Evolutionary conservation across 1,284 basidiomycete species (phyloP), one percentile per base, ranked within the genome.

Genomic region (Agroathelia rolfsii): DNA sequence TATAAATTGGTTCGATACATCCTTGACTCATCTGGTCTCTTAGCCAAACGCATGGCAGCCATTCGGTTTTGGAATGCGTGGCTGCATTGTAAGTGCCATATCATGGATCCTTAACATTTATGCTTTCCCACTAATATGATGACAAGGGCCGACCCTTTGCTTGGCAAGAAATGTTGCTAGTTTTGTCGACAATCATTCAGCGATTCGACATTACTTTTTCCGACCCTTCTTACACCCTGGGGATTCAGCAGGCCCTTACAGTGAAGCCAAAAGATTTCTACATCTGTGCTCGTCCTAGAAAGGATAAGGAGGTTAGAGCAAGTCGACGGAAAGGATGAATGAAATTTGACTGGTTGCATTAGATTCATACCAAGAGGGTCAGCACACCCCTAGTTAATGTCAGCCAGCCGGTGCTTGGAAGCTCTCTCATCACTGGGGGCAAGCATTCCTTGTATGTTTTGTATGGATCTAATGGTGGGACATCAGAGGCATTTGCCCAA

Each of bases 381-480:
- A n/a, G n/a, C n/a, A n/a, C n/a, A n/a, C n/a, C n/a, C n/a, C n/a
- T n/a, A n/a, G n/a, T n/a, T n/a, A n/a, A n/a, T n/a, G n/a, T n/a
- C n/a, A n/a, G n/a, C n/a, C n/a, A n/a, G n/a, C n/a, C n/a, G n/a
- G n/a, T n/a, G n/a, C n/a, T n/a, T n/a, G n/a, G n/a, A n/a, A n/a
- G n/a, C n/a, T n/a, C n/a, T n/a, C n/a, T n/a, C n/a, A n/a, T n/a
- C n/a, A n/a, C n/a, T n/a, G n/a, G n/a, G n/a, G n/a, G n/a, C n/a
- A n/a, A n/a, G n/a, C n/a, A 39, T 16, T 56, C 56, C 32, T 31
- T 67, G 36, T 60, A 64, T 35, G 49, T 66, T 5, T 44, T 66
- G 35, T 66, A 64, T 45, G 66, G 66, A 3, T 66, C 63, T 28
- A 72, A 72, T 47, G 62, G 65, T 6, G 69, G 68, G 7, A 66